Percentiles rank a stretch among this genome's conserved stretches.
Evolutionary conservation across 2,329 filamentous ascomycete species (phyloP).

Genomic region (Cercospora beticola): DNA sequence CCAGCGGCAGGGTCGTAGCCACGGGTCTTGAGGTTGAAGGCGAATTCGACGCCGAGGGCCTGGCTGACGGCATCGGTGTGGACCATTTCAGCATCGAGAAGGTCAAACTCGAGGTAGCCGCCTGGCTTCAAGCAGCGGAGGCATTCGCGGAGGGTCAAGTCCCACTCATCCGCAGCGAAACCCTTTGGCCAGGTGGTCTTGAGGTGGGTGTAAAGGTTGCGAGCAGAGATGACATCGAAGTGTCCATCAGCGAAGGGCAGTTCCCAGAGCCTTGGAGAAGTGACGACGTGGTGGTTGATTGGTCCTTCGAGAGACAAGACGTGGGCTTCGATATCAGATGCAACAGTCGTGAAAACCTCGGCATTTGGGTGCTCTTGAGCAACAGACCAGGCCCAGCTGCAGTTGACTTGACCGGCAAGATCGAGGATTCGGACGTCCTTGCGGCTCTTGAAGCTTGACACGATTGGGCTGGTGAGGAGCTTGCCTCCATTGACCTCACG

Average conservation of each 20-base stretch:
- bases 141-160: conserved; percentile 79
- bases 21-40: conserved; percentile 81
- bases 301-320: conserved; percentile 73
- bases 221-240: conserved; percentile 89
- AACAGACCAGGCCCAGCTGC: conserved; percentile 95
- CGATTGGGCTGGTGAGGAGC: conserved; percentile 57
- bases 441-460: conserved; percentile 38
- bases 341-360: conserved; percentile 77
- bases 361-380: conserved; percentile 81
- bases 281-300: conserved; percentile 79
- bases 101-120: conserved; percentile 85
- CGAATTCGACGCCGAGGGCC: conserved; percentile 86
- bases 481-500: conserved; percentile 61
- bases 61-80: conserved; percentile 77
- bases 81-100: conserved; percentile 87
- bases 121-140: conserved; percentile 89
- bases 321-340: conserved; percentile 38
- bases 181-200: conserved; percentile 62
- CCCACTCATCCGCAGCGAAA: conserved; percentile 71
- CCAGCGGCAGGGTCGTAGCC: conserved; percentile 87
- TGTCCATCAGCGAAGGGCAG: conserved; percentile 82
- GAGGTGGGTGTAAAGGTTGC: conserved; percentile 80
- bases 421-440: conserved; percentile 71
- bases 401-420: conserved; percentile 77
- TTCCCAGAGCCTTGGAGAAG: conserved; percentile 71